Evolutionary conservation across 2,329 filamentous ascomycete species (phyloP), one percentile per base, ranked within the genome.

Genomic region (Pseudocercospora cruenta): DNA sequence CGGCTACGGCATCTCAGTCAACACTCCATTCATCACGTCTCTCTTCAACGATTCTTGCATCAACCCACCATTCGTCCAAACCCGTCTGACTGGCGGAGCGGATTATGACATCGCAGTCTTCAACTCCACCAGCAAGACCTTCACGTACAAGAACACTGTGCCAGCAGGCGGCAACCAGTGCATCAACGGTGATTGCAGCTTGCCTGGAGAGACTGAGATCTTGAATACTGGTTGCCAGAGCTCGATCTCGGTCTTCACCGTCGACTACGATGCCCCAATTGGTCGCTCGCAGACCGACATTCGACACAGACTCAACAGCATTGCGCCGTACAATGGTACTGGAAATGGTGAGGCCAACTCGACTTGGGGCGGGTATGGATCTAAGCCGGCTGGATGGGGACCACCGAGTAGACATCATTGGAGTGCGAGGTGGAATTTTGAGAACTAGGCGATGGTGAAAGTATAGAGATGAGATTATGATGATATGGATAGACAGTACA

Each of bases 1-100:
- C 0, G 84, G 84, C 1, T 86, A 86, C 66, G 83, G 84, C n/a
- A 73, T 84, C 64, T 69, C 58, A 26, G 82, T 86, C 69, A 86
- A 86, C 68, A 81, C 82, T 26, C 84, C 84, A 1, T 73, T 75
- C 2, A 76, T 86, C 33, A 80, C 77, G 0, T 78, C 77, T 12
- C 71, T 77, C 45, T 75, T 67, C 14, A 78, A 83, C 58, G 73
- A 77, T 54, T 76, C 77, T 4, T 82, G 79, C 63, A 72, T 79
- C 12, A 73, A 78, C 8, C 82, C 84, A 0, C 77, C 80, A 0
- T 81, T 83, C 63, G 75, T 84, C 8, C 81, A 83, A 65, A 82
- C 82, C 0, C 78, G 84, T 16, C 75, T 86, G 62, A 85, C 81
- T 0, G 84, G 84, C 3, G 82, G 82, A 8, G 84, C 83, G 0